These are phyloP conservation scores for Boletus semigastroideus DNA, from an alignment of 1,284 basidiomycete genomes.

Conservation along the genomic window DNA sequence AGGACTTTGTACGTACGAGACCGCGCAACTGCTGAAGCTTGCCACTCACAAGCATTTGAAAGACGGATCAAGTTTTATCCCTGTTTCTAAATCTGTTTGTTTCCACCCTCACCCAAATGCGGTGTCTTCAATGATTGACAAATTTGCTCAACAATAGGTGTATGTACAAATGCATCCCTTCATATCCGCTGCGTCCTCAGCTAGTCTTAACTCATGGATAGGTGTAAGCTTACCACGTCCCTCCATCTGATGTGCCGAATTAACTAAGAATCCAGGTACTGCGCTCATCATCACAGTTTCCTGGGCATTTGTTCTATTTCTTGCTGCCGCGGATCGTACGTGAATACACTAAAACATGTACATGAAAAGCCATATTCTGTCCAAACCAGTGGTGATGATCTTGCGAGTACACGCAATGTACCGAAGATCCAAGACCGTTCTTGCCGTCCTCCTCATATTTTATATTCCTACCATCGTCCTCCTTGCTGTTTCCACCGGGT, in stretches of 20 bases:
- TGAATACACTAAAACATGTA: neutral
- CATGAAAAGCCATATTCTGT: too few species aligned
- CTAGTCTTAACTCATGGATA: neutral
- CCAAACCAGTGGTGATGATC: neutral
- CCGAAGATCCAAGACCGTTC: neutral
- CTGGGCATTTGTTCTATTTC: neutral
- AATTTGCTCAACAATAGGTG: neutral
- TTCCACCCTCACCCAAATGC: neutral
- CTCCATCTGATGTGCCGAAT: neutral
- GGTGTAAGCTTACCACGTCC: neutral
- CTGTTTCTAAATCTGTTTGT: neutral
- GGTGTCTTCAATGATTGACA: neutral
- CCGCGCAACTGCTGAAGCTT: neutral
- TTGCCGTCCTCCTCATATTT: neutral
- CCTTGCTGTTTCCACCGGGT: neutral
- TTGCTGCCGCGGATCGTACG: constrained; percentile 4
- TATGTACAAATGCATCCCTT: neutral
- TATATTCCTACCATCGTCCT: neutral
- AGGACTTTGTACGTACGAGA: neutral
- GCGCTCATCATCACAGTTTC: neutral
- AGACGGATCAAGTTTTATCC: constrained; percentile 2
- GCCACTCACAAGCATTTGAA: neutral
- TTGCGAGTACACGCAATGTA: constrained; percentile 3
- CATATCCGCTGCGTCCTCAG: neutral
- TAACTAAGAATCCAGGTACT: neutral